Base-by-base conservation (phyloP, 176 grass and related monocot genomes). In the Musa schizocarpa region DNA sequence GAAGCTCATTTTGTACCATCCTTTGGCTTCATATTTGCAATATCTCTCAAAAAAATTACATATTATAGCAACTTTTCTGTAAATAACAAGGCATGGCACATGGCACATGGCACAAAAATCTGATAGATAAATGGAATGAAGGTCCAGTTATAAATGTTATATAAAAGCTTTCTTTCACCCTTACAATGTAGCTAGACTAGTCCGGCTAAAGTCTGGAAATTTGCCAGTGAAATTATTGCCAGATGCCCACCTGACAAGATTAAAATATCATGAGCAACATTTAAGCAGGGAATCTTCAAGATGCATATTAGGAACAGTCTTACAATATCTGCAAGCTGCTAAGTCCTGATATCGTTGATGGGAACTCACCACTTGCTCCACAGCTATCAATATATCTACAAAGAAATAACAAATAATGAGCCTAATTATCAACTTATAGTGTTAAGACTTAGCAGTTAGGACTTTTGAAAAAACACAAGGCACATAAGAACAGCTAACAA, bases 151-250 rank as follows among this genome's bases (percentile, higher is more conserved):
- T 43, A 43, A 43, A 43, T 43, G 34, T 43, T 43, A 43, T 43
- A 43, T 43, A 43, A 43, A 43, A 43, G 3, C 0, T 4, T 43
- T 43, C 3, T 43, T 43, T 43, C 34, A 43, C 34, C 34, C 82
- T 89, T 91, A 98, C 90, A 93, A 50, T 0, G 54, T 56, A 8
- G 8, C 57, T 50, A 98, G 69, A 50, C 21, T 77, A 53, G 87
- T 86, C 88, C 78, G 88, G 57, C 62, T 85, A 85, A 75, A 93
- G 21, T 93, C 86, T 52, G 90, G 88, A 77, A 98, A 76, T 82
- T 82, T 8, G 62, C 90, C 90, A 57, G 84, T 91, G 64, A 98
- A 98, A 62, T 88, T 69, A 19, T 91, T 91, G 78, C 89, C 90
- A 7, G 84, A 87, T 26, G 73, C 88, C 84, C 72, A 85, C 65